phyloP scores from a whole-genome alignment of 2,329 filamentous ascomycete species.

The Verticillium klebahnii region DNA sequence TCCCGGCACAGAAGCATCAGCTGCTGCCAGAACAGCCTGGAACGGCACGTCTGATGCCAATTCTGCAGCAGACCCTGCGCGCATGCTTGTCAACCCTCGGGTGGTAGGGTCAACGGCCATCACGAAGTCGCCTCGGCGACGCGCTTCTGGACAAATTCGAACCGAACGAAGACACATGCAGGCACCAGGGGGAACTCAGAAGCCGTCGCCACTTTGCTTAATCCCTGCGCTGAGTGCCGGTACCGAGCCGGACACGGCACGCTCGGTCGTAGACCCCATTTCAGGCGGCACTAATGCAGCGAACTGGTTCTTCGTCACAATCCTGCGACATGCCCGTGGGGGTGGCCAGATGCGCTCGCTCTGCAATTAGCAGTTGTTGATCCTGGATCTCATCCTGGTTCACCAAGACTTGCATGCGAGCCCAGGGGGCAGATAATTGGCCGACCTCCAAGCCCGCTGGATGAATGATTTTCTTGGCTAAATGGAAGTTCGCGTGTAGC shows the following conservation, averaged over 20 bases:
- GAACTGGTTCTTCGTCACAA: background rate
- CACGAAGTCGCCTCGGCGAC: background rate
- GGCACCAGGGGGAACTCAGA: background rate
- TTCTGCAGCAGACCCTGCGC: background rate
- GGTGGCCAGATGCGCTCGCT: background rate
- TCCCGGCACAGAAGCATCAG: background rate
- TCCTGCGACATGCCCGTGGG: background rate
- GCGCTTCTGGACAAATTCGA: background rate
- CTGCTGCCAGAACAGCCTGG: background rate
- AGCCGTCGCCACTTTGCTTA: background rate
- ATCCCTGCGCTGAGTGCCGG: background rate
- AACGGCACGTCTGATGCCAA: background rate
- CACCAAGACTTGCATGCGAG: too few relatives aligned
- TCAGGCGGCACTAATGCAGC: background rate
- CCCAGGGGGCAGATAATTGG: too few relatives aligned
- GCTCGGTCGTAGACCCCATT: background rate
- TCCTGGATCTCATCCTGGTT: background rate
- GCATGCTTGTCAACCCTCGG: background rate
- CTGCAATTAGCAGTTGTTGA: background rate
- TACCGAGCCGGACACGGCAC: background rate
- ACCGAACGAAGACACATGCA: background rate
- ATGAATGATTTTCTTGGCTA: too few relatives aligned
- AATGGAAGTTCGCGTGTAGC: too few relatives aligned
- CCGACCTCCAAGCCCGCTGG: too few relatives aligned
- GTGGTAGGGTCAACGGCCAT: background rate